A percentile compares a stretch with the other conserved stretches of the same genome.
phyloP scores from a whole-genome alignment of 106 monocot species.

The Apostasia shenzhenica region DNA sequence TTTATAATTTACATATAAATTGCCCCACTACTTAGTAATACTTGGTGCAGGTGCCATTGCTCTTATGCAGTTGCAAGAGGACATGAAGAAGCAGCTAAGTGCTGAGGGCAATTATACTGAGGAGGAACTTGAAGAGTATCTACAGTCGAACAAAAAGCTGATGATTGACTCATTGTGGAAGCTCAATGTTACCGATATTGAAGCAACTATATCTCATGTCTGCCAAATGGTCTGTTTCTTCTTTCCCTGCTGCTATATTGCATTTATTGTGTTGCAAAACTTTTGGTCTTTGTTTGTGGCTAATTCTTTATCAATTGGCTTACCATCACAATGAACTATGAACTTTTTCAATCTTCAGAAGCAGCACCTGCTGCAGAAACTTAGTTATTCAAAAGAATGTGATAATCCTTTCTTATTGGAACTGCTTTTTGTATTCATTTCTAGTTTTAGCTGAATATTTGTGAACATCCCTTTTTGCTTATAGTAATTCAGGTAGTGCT shows the following conservation, averaged over 20 bases:
- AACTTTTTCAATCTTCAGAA: too few species aligned
- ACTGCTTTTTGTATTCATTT: too few species aligned
- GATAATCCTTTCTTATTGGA: too few species aligned
- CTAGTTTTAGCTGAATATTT: too few species aligned
- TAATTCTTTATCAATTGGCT: not conserved
- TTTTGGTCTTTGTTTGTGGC: not conserved
- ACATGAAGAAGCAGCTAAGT: conserved; percentile 85
- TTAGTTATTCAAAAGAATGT: too few species aligned
- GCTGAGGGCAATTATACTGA: conserved; percentile 75
- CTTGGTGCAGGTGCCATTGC: conserved; percentile 68
- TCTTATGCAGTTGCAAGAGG: conserved; percentile 93
- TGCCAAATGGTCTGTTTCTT: conserved; percentile 75
- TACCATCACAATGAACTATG: too few species aligned
- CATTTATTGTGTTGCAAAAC: not conserved
- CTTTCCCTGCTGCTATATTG: not conserved
- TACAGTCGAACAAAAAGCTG: conserved; percentile 71
- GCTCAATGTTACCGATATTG: conserved; percentile 97
- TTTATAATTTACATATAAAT: too few species aligned
- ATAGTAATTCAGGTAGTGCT: too few species aligned
- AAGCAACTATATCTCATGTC: conserved; percentile 80
- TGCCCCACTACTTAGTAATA: too few species aligned
- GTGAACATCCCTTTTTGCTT: too few species aligned
- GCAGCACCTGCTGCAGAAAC: too few species aligned
- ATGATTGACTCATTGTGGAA: conserved; percentile 98
- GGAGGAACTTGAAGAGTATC: conserved; percentile 76